A percentile compares a stretch with the other conserved stretches of the same genome.
phyloP scores from a whole-genome alignment of 2,329 filamentous ascomycete genomes.

The Xylaria sp. region DNA sequence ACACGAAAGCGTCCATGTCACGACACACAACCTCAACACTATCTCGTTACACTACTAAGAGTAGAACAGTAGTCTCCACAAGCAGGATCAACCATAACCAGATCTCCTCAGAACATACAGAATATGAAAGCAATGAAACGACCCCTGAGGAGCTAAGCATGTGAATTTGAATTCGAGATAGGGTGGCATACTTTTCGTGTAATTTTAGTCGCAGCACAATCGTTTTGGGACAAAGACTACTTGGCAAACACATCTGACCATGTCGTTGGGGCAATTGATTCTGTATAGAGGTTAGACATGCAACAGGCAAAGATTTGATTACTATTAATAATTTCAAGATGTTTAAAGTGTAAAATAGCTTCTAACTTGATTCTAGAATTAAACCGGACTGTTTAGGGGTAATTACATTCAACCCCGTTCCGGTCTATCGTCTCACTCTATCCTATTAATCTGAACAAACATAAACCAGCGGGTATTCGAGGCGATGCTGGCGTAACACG shows the following conservation, averaged over 20 bases:
- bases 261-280: background rate
- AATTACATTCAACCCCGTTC: too few species aligned
- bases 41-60: constrained; percentile 27
- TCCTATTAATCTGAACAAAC: too few species aligned
- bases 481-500: too few species aligned
- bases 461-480: too few species aligned
- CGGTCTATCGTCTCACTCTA: too few species aligned
- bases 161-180: background rate
- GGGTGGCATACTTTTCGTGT: background rate
- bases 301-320: too few species aligned
- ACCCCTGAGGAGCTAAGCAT: constrained; percentile 18
- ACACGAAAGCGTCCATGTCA: constrained; percentile 13
- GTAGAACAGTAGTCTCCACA: constrained; percentile 18
- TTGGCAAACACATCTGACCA: background rate
- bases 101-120: constrained; percentile 11
- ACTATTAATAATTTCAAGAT: too few species aligned
- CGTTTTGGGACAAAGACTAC: background rate
- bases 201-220: too few species aligned
- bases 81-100: constrained; percentile 25
- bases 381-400: too few species aligned
- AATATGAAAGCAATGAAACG: constrained; percentile 14
- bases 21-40: constrained; percentile 13
- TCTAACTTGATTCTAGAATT: too few species aligned
- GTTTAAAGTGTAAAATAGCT: too few species aligned
- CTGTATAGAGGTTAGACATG: background rate